Base-by-base conservation (phyloP, 1,139 yeast genomes). In the Saccharomyces uvarum region DNA sequence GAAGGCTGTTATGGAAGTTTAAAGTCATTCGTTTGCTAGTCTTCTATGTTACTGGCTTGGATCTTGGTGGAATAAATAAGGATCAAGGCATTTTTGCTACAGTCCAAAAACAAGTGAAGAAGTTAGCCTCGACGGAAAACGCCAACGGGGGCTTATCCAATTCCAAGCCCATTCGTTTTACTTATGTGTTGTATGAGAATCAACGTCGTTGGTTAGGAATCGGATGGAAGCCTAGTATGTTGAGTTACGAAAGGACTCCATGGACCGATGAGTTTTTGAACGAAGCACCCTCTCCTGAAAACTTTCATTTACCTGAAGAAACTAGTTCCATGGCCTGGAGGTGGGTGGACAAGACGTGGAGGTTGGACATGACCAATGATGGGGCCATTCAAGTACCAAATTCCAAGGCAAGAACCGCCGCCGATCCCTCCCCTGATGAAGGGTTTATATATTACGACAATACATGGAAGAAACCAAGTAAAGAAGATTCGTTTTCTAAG, bases 181-280 rank as follows among this genome's bases (percentile, higher is more conserved):
- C 98, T 4, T 93, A 90, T 70, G 97, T 90, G 1, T 77, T 93
- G n/a, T 90, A 85, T 71, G 99, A 93, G 70, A 93, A 93, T 70
- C 99, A 93, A 73, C 83, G 99, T 67, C 84, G 95, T 65, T 93
- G 99, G 99, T 77, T 93, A 48, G 99, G 98, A 8, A 88, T 93
- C 64, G 99, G 99, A 11, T 93, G 99, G 99, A 93, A 98, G 0
- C 77, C 95, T 9, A 93, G 90, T 67, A 77, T 93, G 67, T 76
- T 93, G 59, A 86, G 96, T 41, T 93, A 93, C 69, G 99, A 93
- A 70, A 80, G 99, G 67, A 84, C 97, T 0, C 86, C 98, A 2
- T 93, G 97, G 97, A 91, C 98, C 0, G 99, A 93, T 70, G 98
- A 93, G 71, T 90, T 90, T 66, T 77, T 91, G 58, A 93, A 91